Percentiles rank a stretch among this genome's conserved stretches.
phyloP scores from a whole-genome alignment of 176 grass and related monocot species.

The Phoenix roebelenii region DNA sequence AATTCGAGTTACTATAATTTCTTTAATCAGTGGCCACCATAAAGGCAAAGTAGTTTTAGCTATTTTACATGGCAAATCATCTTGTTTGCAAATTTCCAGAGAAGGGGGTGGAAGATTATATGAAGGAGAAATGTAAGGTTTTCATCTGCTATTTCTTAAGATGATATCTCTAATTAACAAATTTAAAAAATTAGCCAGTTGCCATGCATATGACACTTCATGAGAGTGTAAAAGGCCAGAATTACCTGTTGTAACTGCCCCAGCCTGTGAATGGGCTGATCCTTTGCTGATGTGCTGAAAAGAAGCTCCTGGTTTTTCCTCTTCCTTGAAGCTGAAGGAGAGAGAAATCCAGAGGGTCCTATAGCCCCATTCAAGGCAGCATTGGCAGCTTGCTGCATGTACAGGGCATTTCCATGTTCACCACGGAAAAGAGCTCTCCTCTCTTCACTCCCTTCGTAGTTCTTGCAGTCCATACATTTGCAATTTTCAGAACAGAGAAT shows the following conservation, averaged over 20 bases:
- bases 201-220: not conserved
- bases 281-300: slow-evolving; percentile 14
- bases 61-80: too few relatives aligned
- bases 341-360: slow-evolving; percentile 22
- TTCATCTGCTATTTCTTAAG: too few relatives aligned
- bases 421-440: slow-evolving; percentile 22
- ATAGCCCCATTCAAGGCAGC: slow-evolving; percentile 18
- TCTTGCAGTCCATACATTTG: slow-evolving; percentile 34
- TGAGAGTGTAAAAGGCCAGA: not conserved
- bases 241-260: slow-evolving; percentile 22
- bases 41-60: too few relatives aligned
- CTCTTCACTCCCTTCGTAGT: slow-evolving; percentile 25
- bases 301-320: slow-evolving; percentile 7
- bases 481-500: slow-evolving; percentile 43
- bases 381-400: slow-evolving; percentile 25
- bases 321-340: slow-evolving; percentile 8
- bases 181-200: too few relatives aligned
- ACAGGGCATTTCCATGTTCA: slow-evolving; percentile 5
- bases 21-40: too few relatives aligned
- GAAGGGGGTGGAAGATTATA: not conserved
- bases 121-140: not conserved
- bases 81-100: too few relatives aligned
- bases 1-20: too few relatives aligned
- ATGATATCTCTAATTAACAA: too few relatives aligned
- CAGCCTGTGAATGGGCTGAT: slow-evolving; percentile 15